A percentile compares a stretch with the other conserved stretches of the same genome.
These are phyloP conservation scores for Lactifluus piperatus DNA, from an alignment of 768 basidiomycete species.

Conservation along the genomic window DNA sequence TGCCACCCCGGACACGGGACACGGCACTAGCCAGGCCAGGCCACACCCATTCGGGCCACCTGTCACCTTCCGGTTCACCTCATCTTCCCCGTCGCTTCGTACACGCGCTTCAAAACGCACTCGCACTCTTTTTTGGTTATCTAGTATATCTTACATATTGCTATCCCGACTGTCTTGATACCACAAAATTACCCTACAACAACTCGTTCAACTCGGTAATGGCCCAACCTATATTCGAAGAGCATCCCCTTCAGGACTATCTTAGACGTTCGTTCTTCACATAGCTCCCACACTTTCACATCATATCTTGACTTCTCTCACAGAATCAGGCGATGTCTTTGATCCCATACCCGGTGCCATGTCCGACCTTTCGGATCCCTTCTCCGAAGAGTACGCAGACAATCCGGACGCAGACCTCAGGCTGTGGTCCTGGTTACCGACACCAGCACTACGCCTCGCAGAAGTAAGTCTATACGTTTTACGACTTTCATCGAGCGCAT, in stretches of 20 bases:
- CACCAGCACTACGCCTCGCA: neutral
- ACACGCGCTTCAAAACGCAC: neutral
- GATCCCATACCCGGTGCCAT: constrained; percentile 19
- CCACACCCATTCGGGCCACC: neutral
- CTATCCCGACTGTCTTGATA: neutral
- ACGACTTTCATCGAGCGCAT: neutral
- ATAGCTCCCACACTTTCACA: neutral
- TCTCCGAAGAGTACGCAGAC: constrained; percentile 2
- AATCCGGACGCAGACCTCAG: constrained; percentile 9
- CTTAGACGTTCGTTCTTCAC: constrained; percentile 16
- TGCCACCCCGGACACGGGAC: too few relatives aligned
- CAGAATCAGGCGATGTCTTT: constrained; percentile 19
- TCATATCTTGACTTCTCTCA: neutral
- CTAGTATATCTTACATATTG: constrained; percentile 4
- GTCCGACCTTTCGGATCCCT: constrained; percentile 1
- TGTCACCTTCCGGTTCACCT: neutral
- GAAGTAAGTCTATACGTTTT: neutral
- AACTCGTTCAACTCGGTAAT: neutral
- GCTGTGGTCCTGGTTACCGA: constrained; percentile 13
- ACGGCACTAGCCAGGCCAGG: too few relatives aligned
- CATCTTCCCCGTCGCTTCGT: too few relatives aligned
- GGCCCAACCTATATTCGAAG: constrained; percentile 20
- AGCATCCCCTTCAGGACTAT: constrained; percentile 19
- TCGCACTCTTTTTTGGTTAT: neutral
- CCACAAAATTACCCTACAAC: neutral